Evolutionary conservation across 129 eudicot species (phyloP), one percentile per base, ranked within the genome.

Genomic region (Cynara cardunculus): DNA sequence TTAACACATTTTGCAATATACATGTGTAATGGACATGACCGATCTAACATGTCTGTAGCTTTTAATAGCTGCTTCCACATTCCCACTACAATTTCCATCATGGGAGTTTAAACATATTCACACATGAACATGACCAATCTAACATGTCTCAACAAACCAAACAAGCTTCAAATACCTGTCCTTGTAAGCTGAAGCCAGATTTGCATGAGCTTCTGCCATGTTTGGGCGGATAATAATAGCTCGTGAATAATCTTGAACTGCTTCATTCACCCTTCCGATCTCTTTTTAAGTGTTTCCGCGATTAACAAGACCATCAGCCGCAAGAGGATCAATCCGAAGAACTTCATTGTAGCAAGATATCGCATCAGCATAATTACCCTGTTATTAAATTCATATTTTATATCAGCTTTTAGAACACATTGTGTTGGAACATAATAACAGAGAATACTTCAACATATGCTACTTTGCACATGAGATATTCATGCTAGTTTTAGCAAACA

Each of bases 141-240:
- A 75, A 72, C 12, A 14, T 24, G 19, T 31, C 25, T 41, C 25
- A 28, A 26, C 39, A 61, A 6, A 13, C 64, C 22, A 61, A 83
- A 32, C 7, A 81, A 31, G 24, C 25, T 73, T 14, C 19, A 64
- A 3, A n/a, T 85, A 92, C 99, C 97, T 95, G 86, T 92, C 97
- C 81, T 89, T 95, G 65, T 92, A 95, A 78, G 97, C 99, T 67
- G 97, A 95, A 79, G 99, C 97, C 79, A 92, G 83, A 84, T 92
- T 92, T 21, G 97, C 97, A 90, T 95, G 99, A 83, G 99, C 97
- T 87, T 95, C 99, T 26, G 99, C 97, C 97, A 95, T 90, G 66
- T 83, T 74, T 44, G 99, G 99, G 7, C 93, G 89, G 25, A 90
- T 87, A 11, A 85, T 82, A 79, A 95, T 93, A 75, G 31, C 1